Evolutionary conservation across 371 early-diverging fungal genomes (phyloP).

Genomic region (Mucor saturninus): DNA sequence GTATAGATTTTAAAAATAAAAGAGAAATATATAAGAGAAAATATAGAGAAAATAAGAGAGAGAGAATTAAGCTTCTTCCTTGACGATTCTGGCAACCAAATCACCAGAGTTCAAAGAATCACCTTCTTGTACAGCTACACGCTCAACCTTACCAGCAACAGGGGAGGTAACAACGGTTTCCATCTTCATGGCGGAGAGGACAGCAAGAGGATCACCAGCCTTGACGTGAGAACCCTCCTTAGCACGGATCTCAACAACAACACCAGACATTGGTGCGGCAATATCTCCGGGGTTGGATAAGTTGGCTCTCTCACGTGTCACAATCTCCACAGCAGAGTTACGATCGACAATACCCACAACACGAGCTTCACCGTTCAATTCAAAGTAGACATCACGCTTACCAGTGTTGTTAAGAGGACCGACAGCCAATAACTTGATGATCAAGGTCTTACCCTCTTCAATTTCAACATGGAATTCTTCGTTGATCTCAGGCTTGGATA

Average conservation of each 20-base stretch:
- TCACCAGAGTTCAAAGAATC: slow-evolving; percentile 87
- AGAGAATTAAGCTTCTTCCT: slow-evolving; percentile 30
- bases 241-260: slow-evolving; percentile 88
- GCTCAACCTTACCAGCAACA: slow-evolving; percentile 76
- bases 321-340: slow-evolving; percentile 65
- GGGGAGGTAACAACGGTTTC: slow-evolving; percentile 92
- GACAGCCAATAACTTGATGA: slow-evolving; percentile 89
- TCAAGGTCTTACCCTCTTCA: slow-evolving; percentile 89
- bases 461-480: slow-evolving; percentile 89
- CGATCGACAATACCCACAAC: slow-evolving; percentile 75
- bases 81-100: slow-evolving; percentile 70
- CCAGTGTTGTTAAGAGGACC: slow-evolving; percentile 82
- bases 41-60: too few species aligned
- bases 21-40: neutral
- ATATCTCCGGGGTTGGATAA: slow-evolving; percentile 79
- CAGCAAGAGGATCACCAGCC: slow-evolving; percentile 88
- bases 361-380: slow-evolving; percentile 93
- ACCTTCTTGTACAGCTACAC: slow-evolving; percentile 70
- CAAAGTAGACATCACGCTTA: slow-evolving; percentile 93
- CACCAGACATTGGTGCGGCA: slow-evolving; percentile 96
- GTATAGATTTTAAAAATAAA: neutral
- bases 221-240: slow-evolving; percentile 82
- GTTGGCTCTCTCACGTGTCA: slow-evolving; percentile 81
- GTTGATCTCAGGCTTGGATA: slow-evolving; percentile 81
- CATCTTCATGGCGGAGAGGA: slow-evolving; percentile 97